Percentiles rank a stretch among this genome's conserved stretches.
phyloP scores from a whole-genome alignment of 1,284 basidiomycete species.

The Puccinia coronata region DNA sequence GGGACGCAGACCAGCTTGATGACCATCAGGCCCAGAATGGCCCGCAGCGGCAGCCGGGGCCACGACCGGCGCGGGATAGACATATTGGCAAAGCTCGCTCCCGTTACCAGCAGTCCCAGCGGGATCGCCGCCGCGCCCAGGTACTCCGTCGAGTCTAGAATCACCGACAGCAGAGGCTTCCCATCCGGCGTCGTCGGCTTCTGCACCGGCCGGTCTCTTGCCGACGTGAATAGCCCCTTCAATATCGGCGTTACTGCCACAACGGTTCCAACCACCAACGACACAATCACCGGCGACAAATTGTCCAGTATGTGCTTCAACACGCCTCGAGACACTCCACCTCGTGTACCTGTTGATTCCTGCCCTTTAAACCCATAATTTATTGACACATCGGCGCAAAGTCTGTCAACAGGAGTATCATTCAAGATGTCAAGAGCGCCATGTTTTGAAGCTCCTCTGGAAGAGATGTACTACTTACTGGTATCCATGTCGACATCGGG shows the following conservation, averaged over 20 bases:
- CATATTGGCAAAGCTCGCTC: conserved; percentile 43
- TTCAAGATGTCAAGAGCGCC: too few relatives aligned
- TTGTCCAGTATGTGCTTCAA: neutral
- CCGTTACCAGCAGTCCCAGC: conserved; percentile 24
- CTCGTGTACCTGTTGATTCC: neutral
- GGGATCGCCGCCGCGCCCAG: conserved; percentile 36
- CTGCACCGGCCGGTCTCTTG: neutral
- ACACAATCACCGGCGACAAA: conserved; percentile 26
- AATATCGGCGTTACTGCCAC: conserved; percentile 24
- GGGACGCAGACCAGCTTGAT: conserved; percentile 21
- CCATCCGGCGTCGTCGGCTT: conserved; percentile 27
- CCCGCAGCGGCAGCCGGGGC: conserved; percentile 4
- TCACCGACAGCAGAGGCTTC: conserved; percentile 30
- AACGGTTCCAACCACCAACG: conserved; percentile 17
- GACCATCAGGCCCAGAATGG: conserved; percentile 24
- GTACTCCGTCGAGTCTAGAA: conserved; percentile 22
- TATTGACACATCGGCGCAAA: neutral
- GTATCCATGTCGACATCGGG: neutral
- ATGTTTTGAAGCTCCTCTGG: too few relatives aligned
- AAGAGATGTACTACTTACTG: neutral
- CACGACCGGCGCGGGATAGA: conserved; percentile 31
- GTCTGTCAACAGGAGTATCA: too few relatives aligned
- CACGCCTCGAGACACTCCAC: neutral
- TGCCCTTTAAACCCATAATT: neutral
- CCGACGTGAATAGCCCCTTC: conserved; percentile 22